Evolutionary conservation across 2,329 filamentous ascomycete species (phyloP).

Genomic region (Fusarium pseudonygamai): DNA sequence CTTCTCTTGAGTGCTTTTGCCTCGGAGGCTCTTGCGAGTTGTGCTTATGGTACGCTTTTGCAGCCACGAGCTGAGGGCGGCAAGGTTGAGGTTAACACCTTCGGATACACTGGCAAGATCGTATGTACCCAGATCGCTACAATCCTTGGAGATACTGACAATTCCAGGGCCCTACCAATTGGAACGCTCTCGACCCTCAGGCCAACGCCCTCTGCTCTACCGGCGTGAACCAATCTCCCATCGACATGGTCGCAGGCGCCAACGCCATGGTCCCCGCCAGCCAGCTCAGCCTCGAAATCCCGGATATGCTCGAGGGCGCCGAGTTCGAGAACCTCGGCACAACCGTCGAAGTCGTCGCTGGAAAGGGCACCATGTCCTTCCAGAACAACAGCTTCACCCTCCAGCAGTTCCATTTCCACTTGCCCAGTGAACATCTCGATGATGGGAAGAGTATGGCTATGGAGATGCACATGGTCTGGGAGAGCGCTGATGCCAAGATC

Average conservation of each 20-base stretch:
- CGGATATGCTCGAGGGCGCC: conserved; percentile 48
- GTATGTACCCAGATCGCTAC: background rate
- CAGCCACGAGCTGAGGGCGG: conserved; percentile 46
- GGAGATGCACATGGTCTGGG: conserved; percentile 48
- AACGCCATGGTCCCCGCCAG: conserved; percentile 45
- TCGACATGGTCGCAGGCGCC: conserved; percentile 55
- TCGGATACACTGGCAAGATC: conserved; percentile 43
- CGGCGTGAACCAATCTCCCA: conserved; percentile 64
- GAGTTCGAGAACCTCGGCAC: conserved; percentile 62
- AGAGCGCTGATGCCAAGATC: conserved; percentile 33
- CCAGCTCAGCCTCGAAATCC: conserved; percentile 48
- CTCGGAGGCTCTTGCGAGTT: conserved; percentile 45
- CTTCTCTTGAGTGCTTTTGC: conserved; percentile 29
- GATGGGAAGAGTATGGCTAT: conserved; percentile 47
- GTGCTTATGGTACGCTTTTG: conserved; percentile 52
- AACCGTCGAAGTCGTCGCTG: conserved; percentile 59
- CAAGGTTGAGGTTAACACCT: conserved; percentile 46
- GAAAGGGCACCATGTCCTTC: conserved; percentile 52
- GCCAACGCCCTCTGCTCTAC: conserved; percentile 57
- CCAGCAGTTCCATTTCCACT: conserved; percentile 69
- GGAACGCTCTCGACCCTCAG: conserved; percentile 55
- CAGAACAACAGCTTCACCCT: conserved; percentile 54
- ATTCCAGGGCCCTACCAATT: conserved; percentile 59
- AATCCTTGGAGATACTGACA: background rate
- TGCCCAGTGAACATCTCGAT: conserved; percentile 67